These are phyloP conservation scores for Aschersonia sp. DNA, from an alignment of 2,329 filamentous ascomycete species.

Conservation along the genomic window DNA sequence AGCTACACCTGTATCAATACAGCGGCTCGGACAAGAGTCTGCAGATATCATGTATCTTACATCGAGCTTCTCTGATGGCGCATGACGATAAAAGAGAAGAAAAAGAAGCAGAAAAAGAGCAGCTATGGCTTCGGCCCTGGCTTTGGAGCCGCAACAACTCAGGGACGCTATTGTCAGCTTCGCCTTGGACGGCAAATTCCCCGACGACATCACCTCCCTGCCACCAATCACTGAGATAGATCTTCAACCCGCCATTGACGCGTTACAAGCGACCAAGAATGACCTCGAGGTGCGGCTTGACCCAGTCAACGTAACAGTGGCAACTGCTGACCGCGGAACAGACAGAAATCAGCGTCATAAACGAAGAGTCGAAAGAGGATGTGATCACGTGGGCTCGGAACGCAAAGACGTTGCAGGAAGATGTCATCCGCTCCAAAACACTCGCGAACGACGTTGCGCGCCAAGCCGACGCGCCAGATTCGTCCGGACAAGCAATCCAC, in stretches of 20 bases:
- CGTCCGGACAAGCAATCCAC: conserved; percentile 35
- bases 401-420: conserved; percentile 70
- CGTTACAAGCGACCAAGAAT: conserved; percentile 19
- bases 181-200: conserved; percentile 24
- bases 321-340: conserved; percentile 6
- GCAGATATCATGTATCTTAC: neutral
- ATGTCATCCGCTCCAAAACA: conserved; percentile 67
- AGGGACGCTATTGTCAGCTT: conserved; percentile 26
- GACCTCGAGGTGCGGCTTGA: conserved; percentile 22
- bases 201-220: conserved; percentile 22
- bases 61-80: neutral
- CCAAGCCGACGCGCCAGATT: conserved; percentile 51
- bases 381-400: conserved; percentile 78
- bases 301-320: neutral
- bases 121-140: conserved; percentile 8
- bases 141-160: conserved; percentile 16
- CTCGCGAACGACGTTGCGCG: conserved; percentile 71
- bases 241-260: conserved; percentile 23
- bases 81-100: neutral
- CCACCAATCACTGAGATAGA: conserved; percentile 22
- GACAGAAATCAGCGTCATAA: conserved; percentile 59
- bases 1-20: too few relatives aligned
- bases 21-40: neutral
- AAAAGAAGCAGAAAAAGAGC: neutral
- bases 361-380: conserved; percentile 61